Evolutionary conservation across 2,329 filamentous ascomycete genomes (phyloP).

Genomic region (Scleromitrula shiraiana): DNA sequence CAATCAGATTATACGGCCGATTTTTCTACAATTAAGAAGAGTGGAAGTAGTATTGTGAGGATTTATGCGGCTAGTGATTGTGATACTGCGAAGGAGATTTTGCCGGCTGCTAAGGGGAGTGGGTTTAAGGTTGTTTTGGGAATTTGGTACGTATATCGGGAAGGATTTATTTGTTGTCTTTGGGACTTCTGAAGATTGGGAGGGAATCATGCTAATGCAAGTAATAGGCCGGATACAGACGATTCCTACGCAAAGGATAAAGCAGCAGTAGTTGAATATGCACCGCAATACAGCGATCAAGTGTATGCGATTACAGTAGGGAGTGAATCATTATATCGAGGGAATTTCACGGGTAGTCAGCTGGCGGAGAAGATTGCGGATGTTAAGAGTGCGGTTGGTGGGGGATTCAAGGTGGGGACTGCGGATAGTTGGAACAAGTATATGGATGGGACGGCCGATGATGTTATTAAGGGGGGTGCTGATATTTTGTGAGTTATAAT

Average conservation of each 20-base stretch:
- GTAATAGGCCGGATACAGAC: constrained; percentile 50
- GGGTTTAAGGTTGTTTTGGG: constrained; percentile 62
- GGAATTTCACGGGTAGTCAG: constrained; percentile 53
- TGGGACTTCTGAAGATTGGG: background rate
- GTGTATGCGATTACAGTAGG: constrained; percentile 64
- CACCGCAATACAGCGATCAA: constrained; percentile 43
- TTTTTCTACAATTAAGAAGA: constrained; percentile 48
- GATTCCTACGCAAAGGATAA: constrained; percentile 54
- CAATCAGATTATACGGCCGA: constrained; percentile 55
- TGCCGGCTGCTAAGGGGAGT: constrained; percentile 57
- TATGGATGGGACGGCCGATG: constrained; percentile 58
- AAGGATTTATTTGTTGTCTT: too few relatives aligned
- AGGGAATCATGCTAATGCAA: background rate
- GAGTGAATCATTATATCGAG: constrained; percentile 62
- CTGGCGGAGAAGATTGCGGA: constrained; percentile 54
- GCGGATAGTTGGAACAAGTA: constrained; percentile 70
- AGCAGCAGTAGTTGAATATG: constrained; percentile 44
- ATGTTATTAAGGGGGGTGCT: constrained; percentile 46
- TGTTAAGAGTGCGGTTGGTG: constrained; percentile 47
- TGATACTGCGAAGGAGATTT: constrained; percentile 51
- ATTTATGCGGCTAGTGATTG: constrained; percentile 62
- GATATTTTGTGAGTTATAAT: constrained; percentile 38
- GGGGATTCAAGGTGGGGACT: constrained; percentile 51
- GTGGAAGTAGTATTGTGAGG: constrained; percentile 48
- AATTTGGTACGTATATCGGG: constrained; percentile 59